Base-by-base conservation (phyloP, 2,329 filamentous ascomycete genomes). In the Mariannaea sp. region DNA sequence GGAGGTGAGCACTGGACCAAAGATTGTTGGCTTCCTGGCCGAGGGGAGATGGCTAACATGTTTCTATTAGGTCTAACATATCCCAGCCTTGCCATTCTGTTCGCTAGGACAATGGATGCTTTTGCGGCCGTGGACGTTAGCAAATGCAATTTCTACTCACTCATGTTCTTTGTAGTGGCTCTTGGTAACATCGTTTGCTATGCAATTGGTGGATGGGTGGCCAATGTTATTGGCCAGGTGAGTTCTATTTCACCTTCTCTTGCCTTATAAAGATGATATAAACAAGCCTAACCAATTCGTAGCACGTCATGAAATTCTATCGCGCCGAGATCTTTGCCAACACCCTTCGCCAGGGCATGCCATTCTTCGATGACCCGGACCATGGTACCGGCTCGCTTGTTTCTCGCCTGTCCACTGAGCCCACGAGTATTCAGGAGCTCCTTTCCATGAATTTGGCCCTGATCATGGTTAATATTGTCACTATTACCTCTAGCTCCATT, bases 141-240 rank as follows among this genome's bases (percentile, higher is more conserved):
- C n/a, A 60, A 64, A 19, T 77, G 73, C 5, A 77, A 84, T 65
- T 82, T 83, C 58, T 82, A 75, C 65, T 71, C 79, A 0, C 72
- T 81, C 42, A 83, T 84, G 80, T 83, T 83, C 62, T 80, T 82
- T 43, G 68, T 82, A 1, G 68, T 82, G 13, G 80, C 81, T 1
- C 65, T 77, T 8, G 76, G 68, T 3, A 75, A 77, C 26, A 65
- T 79, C 1, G 48, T 80, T 1, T 67, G 72, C 3, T 83, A 82
- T 45, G 70, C 68, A 24, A 53, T 65, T 1, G 57, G 68, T 19
- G 74, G 75, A 2, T 74, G 70, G 68, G 39, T 69, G 5, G 66
- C 68, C 49, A 76, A 75, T 32, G 50, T 65, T 5, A 62, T 75
- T 10, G 71, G 68, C 0, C 73, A 75, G 59, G 70, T 70, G 53